Conservation (phyloP, 2,329 filamentous ascomycete genomes). For the Samsoniella hepiali region DNA sequence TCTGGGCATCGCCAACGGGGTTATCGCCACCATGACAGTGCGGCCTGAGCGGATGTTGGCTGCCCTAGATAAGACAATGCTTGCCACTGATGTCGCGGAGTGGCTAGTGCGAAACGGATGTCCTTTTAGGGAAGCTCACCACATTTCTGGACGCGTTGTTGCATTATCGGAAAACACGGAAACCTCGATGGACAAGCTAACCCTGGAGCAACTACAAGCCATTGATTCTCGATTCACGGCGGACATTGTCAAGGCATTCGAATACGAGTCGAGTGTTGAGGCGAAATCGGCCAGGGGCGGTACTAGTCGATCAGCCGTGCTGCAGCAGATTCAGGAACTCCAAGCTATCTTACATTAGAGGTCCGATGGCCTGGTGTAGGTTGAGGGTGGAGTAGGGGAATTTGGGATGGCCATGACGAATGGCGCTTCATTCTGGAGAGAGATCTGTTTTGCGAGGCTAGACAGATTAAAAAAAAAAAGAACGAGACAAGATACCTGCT, state of each 20-base stretch:
- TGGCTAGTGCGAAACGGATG: constrained; percentile 62
- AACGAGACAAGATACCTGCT: constrained; percentile 14
- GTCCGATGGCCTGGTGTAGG: not conserved
- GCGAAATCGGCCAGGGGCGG: constrained; percentile 65
- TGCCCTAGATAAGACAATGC: constrained; percentile 69
- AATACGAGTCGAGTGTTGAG: constrained; percentile 72
- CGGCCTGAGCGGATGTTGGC: constrained; percentile 68
- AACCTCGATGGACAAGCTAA: constrained; percentile 66
- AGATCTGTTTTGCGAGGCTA: too few species aligned
- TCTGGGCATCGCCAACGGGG: constrained; percentile 70
- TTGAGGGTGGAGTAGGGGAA: too few species aligned
- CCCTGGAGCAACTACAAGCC: constrained; percentile 62
- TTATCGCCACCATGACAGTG: constrained; percentile 63
- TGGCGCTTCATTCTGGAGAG: too few species aligned
- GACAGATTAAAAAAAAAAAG: not conserved
- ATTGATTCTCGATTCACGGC: constrained; percentile 65
- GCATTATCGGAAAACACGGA: constrained; percentile 62
- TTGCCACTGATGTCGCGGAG: constrained; percentile 65
- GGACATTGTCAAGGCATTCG: constrained; percentile 62
- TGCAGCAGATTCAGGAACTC: constrained; percentile 55
- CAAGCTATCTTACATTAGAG: constrained; percentile 33
- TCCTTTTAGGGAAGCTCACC: constrained; percentile 75
- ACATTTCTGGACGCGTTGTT: constrained; percentile 71
- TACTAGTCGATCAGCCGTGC: constrained; percentile 61
- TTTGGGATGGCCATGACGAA: too few species aligned